Percentiles rank a stretch among this genome's conserved stretches.
phyloP scores from a whole-genome alignment of 2,329 filamentous ascomycete species.

The Fusarium sp. region DNA sequence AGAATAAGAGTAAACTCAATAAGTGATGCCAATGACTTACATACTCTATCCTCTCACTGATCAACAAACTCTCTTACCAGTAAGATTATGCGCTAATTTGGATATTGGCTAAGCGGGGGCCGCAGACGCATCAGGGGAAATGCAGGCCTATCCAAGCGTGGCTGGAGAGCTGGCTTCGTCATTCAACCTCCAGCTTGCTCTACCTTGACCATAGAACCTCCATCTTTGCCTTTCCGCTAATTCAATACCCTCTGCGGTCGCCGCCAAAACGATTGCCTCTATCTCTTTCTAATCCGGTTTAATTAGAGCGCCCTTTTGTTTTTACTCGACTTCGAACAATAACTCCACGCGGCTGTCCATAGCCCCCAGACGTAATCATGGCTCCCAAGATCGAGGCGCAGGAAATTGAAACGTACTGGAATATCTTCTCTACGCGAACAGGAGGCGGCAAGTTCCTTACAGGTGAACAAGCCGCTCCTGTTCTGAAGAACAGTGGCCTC shows the following conservation, averaged over 20 bases:
- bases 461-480: slow-evolving; percentile 69
- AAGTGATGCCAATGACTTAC: not conserved
- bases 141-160: slow-evolving; percentile 38
- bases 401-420: slow-evolving; percentile 74
- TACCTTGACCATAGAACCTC: slow-evolving; percentile 5
- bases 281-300: not conserved
- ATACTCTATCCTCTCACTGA: not conserved
- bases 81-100: slow-evolving; percentile 41
- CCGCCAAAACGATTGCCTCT: slow-evolving; percentile 27
- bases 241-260: slow-evolving; percentile 16
- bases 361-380: slow-evolving; percentile 52
- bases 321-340: not conserved
- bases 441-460: slow-evolving; percentile 69
- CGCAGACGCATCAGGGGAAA: slow-evolving; percentile 39
- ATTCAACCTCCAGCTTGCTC: slow-evolving; percentile 33
- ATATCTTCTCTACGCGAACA: slow-evolving; percentile 69
- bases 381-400: slow-evolving; percentile 69
- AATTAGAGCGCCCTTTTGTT: not conserved
- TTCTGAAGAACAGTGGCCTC: slow-evolving; percentile 71
- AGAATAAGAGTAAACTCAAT: not conserved
- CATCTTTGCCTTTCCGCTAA: slow-evolving; percentile 20
- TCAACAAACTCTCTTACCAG: not conserved
- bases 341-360: not conserved
- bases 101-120: slow-evolving; percentile 42
- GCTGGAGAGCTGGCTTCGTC: slow-evolving; percentile 45